These are phyloP conservation scores for Rutstroemia sp. DNA, from an alignment of 2,329 filamentous ascomycete species.

Conservation along the genomic window DNA sequence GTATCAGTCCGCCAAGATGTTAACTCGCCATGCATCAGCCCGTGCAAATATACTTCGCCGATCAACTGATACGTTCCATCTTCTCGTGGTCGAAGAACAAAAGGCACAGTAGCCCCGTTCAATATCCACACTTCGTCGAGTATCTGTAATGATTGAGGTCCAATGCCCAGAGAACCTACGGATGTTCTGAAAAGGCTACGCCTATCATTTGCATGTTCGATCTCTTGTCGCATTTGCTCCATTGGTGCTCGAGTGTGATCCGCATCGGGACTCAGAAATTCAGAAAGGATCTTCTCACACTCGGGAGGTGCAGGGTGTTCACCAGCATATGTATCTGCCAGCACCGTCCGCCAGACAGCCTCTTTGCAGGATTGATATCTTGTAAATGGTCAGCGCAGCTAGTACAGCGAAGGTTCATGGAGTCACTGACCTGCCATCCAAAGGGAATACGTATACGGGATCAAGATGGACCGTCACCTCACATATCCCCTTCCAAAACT, in stretches of 20 bases:
- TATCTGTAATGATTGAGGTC: conserved; percentile 2
- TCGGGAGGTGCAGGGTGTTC: not conserved
- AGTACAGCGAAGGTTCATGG: not conserved
- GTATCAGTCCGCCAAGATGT: not conserved
- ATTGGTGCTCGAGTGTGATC: not conserved
- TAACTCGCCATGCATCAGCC: conserved; percentile 14
- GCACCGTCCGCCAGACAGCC: conserved; percentile 1
- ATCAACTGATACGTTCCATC: conserved; percentile 9
- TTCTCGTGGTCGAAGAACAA: conserved; percentile 4
- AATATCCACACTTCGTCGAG: conserved; percentile 11
- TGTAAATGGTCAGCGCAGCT: not conserved
- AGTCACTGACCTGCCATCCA: not conserved
- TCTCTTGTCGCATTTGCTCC: not conserved
- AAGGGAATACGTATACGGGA: not conserved
- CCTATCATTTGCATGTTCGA: not conserved
- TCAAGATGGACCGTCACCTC: not conserved
- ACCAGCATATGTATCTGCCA: not conserved
- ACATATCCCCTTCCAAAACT: not conserved
- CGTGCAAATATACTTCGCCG: conserved; percentile 14
- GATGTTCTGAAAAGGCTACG: not conserved
- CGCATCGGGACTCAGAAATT: not conserved
- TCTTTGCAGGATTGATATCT: conserved; percentile 6
- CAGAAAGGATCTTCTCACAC: not conserved
- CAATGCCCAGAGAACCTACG: conserved; percentile 4
- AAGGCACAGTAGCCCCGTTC: conserved; percentile 7